phyloP scores from a whole-genome alignment of 2,329 filamentous ascomycete species.

The Teratosphaeriaceae sp. region DNA sequence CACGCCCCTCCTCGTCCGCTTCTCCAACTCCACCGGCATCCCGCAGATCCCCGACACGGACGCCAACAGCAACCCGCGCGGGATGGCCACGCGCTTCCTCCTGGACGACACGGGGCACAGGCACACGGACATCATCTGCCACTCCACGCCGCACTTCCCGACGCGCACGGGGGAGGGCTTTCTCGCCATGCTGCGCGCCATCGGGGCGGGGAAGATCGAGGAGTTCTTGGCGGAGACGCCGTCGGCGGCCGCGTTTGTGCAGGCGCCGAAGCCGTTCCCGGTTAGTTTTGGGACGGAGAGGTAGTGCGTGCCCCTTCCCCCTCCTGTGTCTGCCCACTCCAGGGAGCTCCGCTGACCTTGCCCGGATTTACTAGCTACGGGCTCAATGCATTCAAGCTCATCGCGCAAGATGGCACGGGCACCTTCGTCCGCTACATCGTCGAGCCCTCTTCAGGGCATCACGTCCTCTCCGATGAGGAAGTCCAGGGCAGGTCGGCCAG shows the following conservation, averaged over 20 bases:
- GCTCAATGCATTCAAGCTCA: conserved; percentile 46
- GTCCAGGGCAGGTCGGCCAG: conserved; percentile 32
- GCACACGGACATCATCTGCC: conserved; percentile 52
- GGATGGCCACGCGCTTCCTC: conserved; percentile 44
- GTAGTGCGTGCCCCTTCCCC: too few species aligned
- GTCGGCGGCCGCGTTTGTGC: conserved; percentile 42
- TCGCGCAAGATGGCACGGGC: conserved; percentile 33
- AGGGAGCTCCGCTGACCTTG: too few species aligned
- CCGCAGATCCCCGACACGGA: conserved; percentile 22
- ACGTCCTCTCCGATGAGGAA: conserved; percentile 33
- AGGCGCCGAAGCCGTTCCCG: conserved; percentile 45
- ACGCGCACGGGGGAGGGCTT: conserved; percentile 48
- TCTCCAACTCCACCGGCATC: conserved; percentile 22
- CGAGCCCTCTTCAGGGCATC: conserved; percentile 37
- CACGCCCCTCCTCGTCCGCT: conserved; percentile 21
- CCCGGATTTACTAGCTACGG: too few species aligned
- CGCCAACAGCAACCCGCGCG: conserved; percentile 28
- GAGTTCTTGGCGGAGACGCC: conserved; percentile 43
- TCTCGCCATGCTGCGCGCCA: conserved; percentile 42
- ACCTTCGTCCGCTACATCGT: conserved; percentile 47
- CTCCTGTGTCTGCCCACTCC: too few species aligned
- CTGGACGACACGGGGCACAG: conserved; percentile 33
- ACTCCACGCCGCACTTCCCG: conserved; percentile 49
- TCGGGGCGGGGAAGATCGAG: conserved; percentile 33
- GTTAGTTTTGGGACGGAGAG: conserved; percentile 42